Evolutionary conservation across 805 yeast genomes (phyloP), one percentile per base, ranked within the genome.

Genomic region (Schwanniomyces occidentalis): DNA sequence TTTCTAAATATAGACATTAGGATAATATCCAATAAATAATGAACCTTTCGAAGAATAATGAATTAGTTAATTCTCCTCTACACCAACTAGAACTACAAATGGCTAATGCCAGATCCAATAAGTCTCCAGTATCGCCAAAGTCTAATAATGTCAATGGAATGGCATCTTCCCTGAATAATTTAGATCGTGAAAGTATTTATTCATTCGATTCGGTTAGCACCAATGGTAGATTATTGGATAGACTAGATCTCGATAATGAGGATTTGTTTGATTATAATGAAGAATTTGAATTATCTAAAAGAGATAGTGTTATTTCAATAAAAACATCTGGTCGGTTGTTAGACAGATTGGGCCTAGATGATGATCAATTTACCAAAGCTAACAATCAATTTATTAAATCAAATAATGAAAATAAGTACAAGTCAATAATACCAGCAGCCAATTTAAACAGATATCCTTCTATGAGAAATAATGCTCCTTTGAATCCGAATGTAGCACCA

Each of bases 191-290:
- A 18, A 65, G 71, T 38, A 45, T 69, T n/a, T 66, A 65, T 42
- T 63, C 71, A 8, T 69, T 66, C 34, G 73, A 68, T 26, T 65
- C 71, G 4, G 70, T 67, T 6, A 58, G 67, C 27, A 68, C 73
- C 19, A 65, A 53, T 42, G 72, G 71, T 4, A 42, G 73, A 27
- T 52, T 69, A 19, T 49, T 69, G 8, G 74, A 69, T 41, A 52
- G 70, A 5, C 44, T 65, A 28, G 63, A 54, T 5, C 45, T 63
- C 13, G 65, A 60, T 19, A 49, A 47, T 12, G 53, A 44, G 21
- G 61, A 52, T 26, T 32, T 49, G 29, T 42, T 30, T 5, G 53
- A 29, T 6, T 26, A 48, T 12, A 47, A 41, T 7, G 42, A 41
- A 9, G 30, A 17, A 17, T 37, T 26, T 37, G 42, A 42, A 17